These are phyloP conservation scores for Eucalyptus grandis DNA, from an alignment of 345 rosid genomes.

Conservation along the genomic window DNA sequence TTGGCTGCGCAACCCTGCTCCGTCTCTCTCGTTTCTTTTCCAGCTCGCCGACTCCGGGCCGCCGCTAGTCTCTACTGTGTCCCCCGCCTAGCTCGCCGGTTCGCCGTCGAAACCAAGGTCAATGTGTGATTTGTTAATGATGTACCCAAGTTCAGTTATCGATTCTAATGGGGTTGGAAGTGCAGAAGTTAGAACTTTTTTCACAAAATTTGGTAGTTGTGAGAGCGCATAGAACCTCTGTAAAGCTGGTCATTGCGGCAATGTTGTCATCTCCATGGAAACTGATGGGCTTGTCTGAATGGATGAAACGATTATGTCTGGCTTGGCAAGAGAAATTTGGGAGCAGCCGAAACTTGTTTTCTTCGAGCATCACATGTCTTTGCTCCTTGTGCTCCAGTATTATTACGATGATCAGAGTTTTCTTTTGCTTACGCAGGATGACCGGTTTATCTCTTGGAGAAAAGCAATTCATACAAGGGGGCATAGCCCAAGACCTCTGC, in stretches of 20 bases:
- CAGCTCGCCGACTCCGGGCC: not conserved
- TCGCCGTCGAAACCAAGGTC: not conserved
- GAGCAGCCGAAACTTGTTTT: not conserved
- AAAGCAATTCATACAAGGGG: slow-evolving; percentile 61
- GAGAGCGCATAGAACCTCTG: not conserved
- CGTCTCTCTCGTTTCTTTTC: not conserved
- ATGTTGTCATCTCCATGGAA: not conserved
- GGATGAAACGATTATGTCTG: not conserved
- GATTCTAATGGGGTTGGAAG: not conserved
- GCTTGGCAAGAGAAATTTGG: not conserved
- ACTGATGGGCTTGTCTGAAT: not conserved
- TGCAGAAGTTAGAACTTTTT: not conserved
- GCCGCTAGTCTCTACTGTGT: not conserved
- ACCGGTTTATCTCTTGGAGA: slow-evolving; percentile 75
- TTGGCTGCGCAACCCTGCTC: not conserved
- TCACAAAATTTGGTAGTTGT: not conserved
- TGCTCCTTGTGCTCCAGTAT: not conserved
- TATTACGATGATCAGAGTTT: not conserved
- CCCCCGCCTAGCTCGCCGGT: not conserved
- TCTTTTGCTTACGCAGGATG: slow-evolving; percentile 19
- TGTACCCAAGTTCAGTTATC: not conserved
- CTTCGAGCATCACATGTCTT: not conserved
- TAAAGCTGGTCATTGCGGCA: not conserved
- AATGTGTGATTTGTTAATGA: not conserved
- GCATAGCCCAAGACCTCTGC: slow-evolving; percentile 76